Conservation (phyloP, 2,329 filamentous ascomycete species). For the Sporothrix brasiliensis region DNA sequence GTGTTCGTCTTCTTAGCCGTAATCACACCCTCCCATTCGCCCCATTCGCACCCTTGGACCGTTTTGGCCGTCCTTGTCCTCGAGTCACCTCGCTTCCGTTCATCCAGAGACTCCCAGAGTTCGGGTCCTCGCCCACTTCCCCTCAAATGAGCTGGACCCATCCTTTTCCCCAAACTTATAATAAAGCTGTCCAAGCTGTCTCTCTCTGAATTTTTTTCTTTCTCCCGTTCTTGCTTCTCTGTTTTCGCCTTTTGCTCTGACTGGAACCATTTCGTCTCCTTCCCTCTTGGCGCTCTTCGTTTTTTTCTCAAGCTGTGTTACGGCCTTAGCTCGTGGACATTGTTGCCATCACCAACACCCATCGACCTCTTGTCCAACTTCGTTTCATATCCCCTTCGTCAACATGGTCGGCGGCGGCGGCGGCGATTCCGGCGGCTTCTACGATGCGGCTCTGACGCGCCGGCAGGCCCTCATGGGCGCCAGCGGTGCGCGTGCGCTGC, state of each 20-base stretch:
- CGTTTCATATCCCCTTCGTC: background rate
- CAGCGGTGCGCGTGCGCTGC: conserved; percentile 54
- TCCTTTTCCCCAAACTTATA: background rate
- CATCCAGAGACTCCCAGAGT: conserved; percentile 1
- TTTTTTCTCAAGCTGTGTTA: background rate
- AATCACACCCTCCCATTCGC: too few species aligned
- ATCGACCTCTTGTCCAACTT: background rate
- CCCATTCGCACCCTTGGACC: background rate
- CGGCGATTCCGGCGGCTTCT: conserved; percentile 36
- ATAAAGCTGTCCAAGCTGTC: background rate
- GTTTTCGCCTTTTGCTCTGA: background rate
- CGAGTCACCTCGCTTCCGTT: conserved; percentile 13
- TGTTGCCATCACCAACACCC: conserved; percentile 2
- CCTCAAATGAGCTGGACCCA: background rate
- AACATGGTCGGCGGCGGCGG: conserved; percentile 32
- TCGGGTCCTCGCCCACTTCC: background rate
- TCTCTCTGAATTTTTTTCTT: background rate
- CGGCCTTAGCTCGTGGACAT: background rate
- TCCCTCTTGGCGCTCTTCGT: conserved; percentile 1
- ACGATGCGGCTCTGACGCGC: conserved; percentile 57
- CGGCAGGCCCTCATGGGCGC: conserved; percentile 58
- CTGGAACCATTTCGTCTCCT: background rate
- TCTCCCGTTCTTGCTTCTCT: background rate
- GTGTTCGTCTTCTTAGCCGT: too few species aligned
- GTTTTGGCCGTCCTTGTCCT: background rate